Percentiles rank a stretch among this genome's conserved stretches.
These are phyloP conservation scores for Immersiella caudata DNA, from an alignment of 495 filamentous ascomycete species.

Conservation along the genomic window DNA sequence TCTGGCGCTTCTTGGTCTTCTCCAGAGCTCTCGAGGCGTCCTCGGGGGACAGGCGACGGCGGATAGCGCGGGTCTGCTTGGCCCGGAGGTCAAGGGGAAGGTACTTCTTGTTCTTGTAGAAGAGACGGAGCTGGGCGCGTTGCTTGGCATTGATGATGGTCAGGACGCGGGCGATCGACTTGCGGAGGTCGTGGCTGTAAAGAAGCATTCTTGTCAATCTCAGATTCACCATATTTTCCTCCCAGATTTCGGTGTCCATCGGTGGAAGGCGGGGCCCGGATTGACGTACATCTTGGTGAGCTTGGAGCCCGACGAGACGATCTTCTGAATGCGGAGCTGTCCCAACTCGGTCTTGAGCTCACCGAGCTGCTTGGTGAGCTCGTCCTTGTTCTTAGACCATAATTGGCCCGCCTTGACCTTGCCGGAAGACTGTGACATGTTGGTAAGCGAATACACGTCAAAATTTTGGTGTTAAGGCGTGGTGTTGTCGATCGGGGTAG, in stretches of 20 bases:
- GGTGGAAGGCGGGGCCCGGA: constrained; percentile 11
- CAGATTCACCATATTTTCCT: neutral
- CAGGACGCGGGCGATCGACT: constrained; percentile 96
- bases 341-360: constrained; percentile 94
- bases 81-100: constrained; percentile 92
- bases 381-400: constrained; percentile 99
- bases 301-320: constrained; percentile 88
- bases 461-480: constrained; percentile 10
- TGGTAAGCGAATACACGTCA: constrained; percentile 33
- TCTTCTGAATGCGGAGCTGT: constrained; percentile 95
- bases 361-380: constrained; percentile 84
- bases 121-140: constrained; percentile 93
- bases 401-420: constrained; percentile 95
- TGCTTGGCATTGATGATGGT: constrained; percentile 99
- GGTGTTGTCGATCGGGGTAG: constrained; percentile 6
- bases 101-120: constrained; percentile 99
- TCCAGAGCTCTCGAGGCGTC: constrained; percentile 78
- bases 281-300: constrained; percentile 91
- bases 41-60: constrained; percentile 85
- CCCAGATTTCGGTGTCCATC: constrained; percentile 3
- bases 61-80: constrained; percentile 95
- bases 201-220: neutral
- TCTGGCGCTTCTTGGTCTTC: constrained; percentile 90
- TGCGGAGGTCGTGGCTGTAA: constrained; percentile 93
- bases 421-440: constrained; percentile 67